Evolutionary conservation across 495 filamentous ascomycete genomes (phyloP), one percentile per base, ranked within the genome.

Genomic region (Chaetomium cochliodes): DNA sequence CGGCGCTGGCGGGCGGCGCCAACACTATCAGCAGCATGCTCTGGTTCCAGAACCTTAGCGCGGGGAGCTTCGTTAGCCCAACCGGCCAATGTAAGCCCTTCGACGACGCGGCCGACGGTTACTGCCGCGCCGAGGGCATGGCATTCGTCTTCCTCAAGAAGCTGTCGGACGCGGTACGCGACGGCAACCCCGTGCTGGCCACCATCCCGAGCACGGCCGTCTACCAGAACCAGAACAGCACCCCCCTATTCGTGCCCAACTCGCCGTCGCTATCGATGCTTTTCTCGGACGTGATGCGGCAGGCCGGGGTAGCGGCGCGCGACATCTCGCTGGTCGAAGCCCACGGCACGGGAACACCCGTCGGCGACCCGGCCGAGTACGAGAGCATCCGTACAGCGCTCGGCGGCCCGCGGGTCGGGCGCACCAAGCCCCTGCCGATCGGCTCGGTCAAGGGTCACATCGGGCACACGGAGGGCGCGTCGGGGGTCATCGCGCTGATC

Each of bases 101-200:
- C 63, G 84, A 86, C 67, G 75, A 79, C 0, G 62, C 69, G 0
- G 88, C 86, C 15, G 78, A 87, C 71, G 88, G 88, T 0, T 90
- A 86, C 70, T 84, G 72, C 0, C 73, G 87, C 11, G 88, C 78
- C 1, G 88, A 91, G 66, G 87, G 79, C 1, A 65, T 87, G 18
- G 76, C 73, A 39, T 76, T 76, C 2, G 46, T 88, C 1, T 73
- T 82, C 7, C 47, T 91, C 0, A 90, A 90, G 70, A 69, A 65
- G 12, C 67, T 88, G 3, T 55, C 52, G 2, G 79, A 83, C 49
- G 87, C 81, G 7, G 44, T 82, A 20, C 18, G 18, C n/a, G 46
- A 50, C 46, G 46, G 46, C 46, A 50, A 23, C 46, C 46, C 16
- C 18, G n/a, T 50, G 18, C 46, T 50, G 18, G 46, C 18, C 18